These are phyloP conservation scores for Fusarium papillatum DNA, from an alignment of 2,329 filamentous ascomycete genomes.

Conservation along the genomic window DNA sequence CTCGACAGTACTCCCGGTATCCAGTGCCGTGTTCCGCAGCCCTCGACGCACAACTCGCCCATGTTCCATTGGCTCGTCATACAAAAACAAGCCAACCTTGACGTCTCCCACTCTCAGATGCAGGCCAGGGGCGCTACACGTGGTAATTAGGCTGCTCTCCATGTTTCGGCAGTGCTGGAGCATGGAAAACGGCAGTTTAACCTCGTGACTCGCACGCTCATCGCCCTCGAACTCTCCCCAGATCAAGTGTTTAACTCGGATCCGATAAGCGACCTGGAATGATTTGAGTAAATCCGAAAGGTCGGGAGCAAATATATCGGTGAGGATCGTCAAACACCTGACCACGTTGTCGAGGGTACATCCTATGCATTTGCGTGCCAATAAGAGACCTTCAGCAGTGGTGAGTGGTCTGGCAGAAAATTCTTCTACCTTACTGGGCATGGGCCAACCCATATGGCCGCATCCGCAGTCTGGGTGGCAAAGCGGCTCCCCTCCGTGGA, in stretches of 20 bases:
- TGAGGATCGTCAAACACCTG: background rate
- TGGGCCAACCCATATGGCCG: background rate
- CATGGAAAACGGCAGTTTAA: background rate
- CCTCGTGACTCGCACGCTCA: background rate
- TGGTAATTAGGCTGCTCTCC: background rate
- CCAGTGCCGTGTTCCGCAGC: background rate
- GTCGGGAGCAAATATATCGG: background rate
- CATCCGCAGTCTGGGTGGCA: background rate
- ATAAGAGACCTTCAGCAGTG: background rate
- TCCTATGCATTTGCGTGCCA: background rate
- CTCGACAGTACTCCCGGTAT: too few relatives aligned
- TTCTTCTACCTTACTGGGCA: background rate
- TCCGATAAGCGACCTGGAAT: background rate
- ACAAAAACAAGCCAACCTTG: background rate
- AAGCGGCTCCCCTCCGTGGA: background rate
- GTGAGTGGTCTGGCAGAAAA: background rate
- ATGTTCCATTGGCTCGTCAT: background rate
- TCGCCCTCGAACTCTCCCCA: background rate
- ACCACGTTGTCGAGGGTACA: background rate
- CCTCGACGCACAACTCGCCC: background rate
- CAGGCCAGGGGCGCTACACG: fast-evolving
- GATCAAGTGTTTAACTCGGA: background rate
- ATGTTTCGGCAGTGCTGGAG: background rate
- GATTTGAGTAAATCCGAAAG: background rate
- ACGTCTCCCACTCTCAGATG: background rate